Conservation (phyloP, 176 grass and related monocot genomes). For the Thalia dealbata region DNA sequence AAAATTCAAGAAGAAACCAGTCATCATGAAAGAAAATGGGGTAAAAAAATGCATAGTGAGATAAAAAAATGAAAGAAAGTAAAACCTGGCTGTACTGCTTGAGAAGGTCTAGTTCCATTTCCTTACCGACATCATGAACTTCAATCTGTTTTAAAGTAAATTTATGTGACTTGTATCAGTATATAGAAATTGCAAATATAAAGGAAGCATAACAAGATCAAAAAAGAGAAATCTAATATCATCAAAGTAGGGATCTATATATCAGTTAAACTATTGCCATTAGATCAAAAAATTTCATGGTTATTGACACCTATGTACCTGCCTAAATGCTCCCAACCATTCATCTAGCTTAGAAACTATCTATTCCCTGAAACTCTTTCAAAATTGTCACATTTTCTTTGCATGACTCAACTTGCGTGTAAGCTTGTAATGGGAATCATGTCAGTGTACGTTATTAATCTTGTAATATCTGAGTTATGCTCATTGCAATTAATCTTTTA, state of each 20-base stretch:
- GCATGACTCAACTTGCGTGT: no score
- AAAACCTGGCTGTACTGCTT: constrained; percentile 95
- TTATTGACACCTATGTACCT: no score
- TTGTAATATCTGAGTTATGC: no score
- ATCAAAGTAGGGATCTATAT: not conserved
- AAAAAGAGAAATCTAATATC: not conserved
- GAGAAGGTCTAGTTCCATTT: constrained; percentile 98
- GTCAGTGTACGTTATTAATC: no score
- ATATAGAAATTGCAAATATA: not conserved
- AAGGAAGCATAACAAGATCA: not conserved
- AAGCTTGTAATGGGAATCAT: no score
- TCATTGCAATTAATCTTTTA: no score
- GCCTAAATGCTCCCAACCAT: no score
- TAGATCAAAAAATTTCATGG: not conserved
- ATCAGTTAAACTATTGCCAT: not conserved
- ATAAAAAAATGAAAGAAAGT: constrained; percentile 6
- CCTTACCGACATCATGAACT: constrained; percentile 97
- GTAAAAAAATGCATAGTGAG: constrained; percentile 9
- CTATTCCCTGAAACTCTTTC: no score
- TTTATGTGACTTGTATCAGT: constrained; percentile 6
- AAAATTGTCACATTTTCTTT: no score
- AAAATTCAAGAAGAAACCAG: constrained; percentile 27
- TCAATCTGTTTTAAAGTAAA: constrained; percentile 51
- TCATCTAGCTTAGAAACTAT: no score
- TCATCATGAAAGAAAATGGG: constrained; percentile 23